A percentile compares a stretch with the other conserved stretches of the same genome.
Conservation (phyloP, 495 filamentous ascomycete genomes). For the Podospora australis region DNA sequence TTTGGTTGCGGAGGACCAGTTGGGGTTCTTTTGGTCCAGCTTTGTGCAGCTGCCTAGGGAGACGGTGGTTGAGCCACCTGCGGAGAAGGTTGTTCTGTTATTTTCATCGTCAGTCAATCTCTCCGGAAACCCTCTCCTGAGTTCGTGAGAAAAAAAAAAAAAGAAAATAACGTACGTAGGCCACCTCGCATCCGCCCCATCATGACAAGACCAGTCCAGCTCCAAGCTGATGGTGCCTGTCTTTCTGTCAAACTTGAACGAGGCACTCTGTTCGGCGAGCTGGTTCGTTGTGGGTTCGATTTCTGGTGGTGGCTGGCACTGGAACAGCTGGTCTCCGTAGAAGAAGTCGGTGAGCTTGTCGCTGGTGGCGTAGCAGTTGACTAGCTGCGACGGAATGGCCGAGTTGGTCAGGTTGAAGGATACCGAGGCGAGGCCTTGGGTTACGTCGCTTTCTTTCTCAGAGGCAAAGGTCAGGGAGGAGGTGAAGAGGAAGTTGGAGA, state of each 20-base stretch:
- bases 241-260: conserved; percentile 31
- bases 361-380: conserved; percentile 29
- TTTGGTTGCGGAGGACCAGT: no score
- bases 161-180: neutral
- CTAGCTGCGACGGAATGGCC: conserved; percentile 9
- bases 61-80: no score
- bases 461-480: neutral
- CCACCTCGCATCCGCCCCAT: conserved; percentile 12
- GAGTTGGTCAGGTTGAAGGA: conserved; percentile 16
- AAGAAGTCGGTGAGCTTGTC: conserved; percentile 34
- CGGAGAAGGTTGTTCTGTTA: no score
- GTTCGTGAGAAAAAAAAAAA: neutral
- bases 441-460: conserved; percentile 5
- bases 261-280: conserved; percentile 6
- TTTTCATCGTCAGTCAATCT: neutral
- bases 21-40: no score
- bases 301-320: conserved; percentile 14
- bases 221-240: conserved; percentile 26
- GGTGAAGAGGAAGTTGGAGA: conserved; percentile 6
- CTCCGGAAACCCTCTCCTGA: neutral
- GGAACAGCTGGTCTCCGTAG: conserved; percentile 31
- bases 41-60: no score
- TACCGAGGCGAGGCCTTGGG: conserved; percentile 5
- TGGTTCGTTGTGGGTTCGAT: neutral
- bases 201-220: conserved; percentile 34